Conservation (phyloP, 257 asterid genomes). For the Knoxia roxburghii region DNA sequence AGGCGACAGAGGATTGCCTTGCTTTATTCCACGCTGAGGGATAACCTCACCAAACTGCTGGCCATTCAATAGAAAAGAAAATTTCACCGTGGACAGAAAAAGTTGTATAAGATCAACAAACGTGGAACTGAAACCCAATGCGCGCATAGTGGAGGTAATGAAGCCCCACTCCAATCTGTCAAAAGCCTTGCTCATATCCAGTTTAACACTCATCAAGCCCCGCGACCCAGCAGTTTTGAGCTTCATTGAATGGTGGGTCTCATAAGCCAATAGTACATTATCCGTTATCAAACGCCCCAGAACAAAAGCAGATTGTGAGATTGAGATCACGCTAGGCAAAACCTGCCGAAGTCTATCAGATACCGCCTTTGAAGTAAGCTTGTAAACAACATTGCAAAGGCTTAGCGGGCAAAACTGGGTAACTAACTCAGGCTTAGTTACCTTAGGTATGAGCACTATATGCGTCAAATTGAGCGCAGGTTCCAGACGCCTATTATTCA, state of each 20-base stretch:
- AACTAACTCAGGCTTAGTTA: not conserved
- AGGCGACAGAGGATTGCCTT: too few species aligned
- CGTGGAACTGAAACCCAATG: too few species aligned
- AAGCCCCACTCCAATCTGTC: not conserved
- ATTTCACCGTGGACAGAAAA: too few species aligned
- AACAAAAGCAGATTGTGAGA: not conserved
- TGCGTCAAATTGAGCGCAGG: not conserved
- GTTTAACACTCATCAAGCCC: not conserved
- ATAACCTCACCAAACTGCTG: too few species aligned
- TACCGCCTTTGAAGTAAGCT: not conserved
- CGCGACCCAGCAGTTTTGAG: not conserved
- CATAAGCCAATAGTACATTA: not conserved
- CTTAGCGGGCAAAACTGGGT: not conserved
- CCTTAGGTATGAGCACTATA: not conserved
- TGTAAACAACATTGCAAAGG: not conserved
- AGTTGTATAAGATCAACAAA: too few species aligned
- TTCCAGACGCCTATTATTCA: not conserved
- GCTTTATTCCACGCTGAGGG: too few species aligned
- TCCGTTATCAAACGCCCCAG: not conserved
- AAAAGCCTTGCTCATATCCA: not conserved
- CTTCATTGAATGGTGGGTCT: not conserved
- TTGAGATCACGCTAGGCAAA: not conserved
- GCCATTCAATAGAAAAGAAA: too few species aligned
- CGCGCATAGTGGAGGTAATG: too few species aligned
- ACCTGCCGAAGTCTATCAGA: not conserved